Evolutionary conservation across 306 rosid genomes (phyloP).

Genomic region (Ammopiptanthus mongolicus): DNA sequence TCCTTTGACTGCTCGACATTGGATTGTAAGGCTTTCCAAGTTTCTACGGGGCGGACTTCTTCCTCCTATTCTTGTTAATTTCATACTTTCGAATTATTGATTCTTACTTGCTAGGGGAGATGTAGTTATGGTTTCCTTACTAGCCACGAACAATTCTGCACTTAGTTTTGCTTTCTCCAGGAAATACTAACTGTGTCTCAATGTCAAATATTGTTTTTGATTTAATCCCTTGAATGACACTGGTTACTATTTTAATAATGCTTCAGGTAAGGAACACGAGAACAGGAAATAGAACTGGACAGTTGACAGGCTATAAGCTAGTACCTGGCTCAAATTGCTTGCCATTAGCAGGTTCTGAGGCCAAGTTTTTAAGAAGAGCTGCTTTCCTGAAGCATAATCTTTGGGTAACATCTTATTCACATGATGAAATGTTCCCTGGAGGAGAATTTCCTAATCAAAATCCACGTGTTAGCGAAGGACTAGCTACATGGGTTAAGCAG

Average conservation of each 20-base stretch:
- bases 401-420: slow-evolving; percentile 72
- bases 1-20: slow-evolving; percentile 75
- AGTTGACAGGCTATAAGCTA: slow-evolving; percentile 75
- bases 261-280: slow-evolving; percentile 72
- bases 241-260: neutral
- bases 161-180: neutral
- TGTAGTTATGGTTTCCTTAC: neutral
- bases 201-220: neutral
- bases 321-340: slow-evolving; percentile 82
- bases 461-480: slow-evolving; percentile 72
- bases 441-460: slow-evolving; percentile 86
- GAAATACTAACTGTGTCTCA: neutral
- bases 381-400: slow-evolving; percentile 82
- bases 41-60: neutral
- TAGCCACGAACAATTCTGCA: neutral
- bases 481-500: slow-evolving; percentile 74
- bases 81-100: neutral
- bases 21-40: slow-evolving; percentile 63
- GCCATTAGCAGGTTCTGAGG: slow-evolving; percentile 74
- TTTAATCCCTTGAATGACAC: neutral
- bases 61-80: neutral
- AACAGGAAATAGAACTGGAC: slow-evolving; percentile 70
- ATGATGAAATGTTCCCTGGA: slow-evolving; percentile 66
- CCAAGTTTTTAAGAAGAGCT: slow-evolving; percentile 81
- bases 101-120: neutral